Evolutionary conservation across 2,329 filamentous ascomycete genomes (phyloP), one percentile per base, ranked within the genome.

Genomic region (Clonostachys rhizophaga): DNA sequence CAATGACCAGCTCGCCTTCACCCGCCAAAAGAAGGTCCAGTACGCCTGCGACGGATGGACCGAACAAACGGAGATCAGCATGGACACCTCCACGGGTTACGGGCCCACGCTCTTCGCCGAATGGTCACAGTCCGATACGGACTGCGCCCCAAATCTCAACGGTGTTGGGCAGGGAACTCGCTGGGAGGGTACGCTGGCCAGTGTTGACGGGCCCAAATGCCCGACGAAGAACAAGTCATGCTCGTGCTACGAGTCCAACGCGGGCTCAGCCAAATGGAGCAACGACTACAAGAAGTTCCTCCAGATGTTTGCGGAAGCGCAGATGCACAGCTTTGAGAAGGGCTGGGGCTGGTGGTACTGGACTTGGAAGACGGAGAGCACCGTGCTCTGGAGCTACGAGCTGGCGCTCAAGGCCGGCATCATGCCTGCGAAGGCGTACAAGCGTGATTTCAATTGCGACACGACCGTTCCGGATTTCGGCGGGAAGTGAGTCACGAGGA

Each of bases 281-380:
- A 72, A 73, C 49, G 70, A 72, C 5, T 99, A 99, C 70, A 96
- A 94, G 70, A 71, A 83, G 55, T 97, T 92, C 68, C 73, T 99
- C 52, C 79, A 81, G 54, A 89, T 88, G 68, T 97, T 97, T 68
- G 94, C 94, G 6, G 86, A 96, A 68, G 94, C 91, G 46, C 94
- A 99, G 71, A 99, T 99, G 89, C 78, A 86, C 57, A 89, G 85
- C 49, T 99, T 97, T 61, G 92, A 97, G 67, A 84, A 86, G 52
- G 90, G 89, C 6, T 94, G 88, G 86, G 94, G 94, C 43, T 99
- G 94, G 94, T 96, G 95, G 71, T 99, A 99, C 70, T 99, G 94
- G 94, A 97, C 91, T 34, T 95, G 94, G 92, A 82, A 91, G 68
- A 96, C 92, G 33, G 92, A 97, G 72, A 76, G 69, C 54, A 84